A percentile compares a stretch with the other conserved stretches of the same genome.
Evolutionary conservation across 345 rosid species (phyloP).

Genomic region (Gossypium sturtianum): DNA sequence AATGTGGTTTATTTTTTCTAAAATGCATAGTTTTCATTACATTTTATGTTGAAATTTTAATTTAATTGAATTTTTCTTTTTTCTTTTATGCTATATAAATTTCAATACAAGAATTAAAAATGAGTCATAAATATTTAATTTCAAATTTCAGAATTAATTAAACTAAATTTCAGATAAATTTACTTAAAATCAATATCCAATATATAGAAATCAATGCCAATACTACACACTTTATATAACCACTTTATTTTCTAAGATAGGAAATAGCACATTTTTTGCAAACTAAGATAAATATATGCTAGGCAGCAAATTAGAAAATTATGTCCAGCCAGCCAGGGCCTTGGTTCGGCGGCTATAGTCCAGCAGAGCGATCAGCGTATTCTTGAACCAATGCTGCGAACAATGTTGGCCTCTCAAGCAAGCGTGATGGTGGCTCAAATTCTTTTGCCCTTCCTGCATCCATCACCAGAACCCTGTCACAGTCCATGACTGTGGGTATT

Average conservation of each 20-base stretch:
- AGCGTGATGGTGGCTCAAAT: constrained; percentile 61
- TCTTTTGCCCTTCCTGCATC: constrained; percentile 81
- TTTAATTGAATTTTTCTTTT: no score
- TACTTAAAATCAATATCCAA: no score
- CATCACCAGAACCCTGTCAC: constrained; percentile 71
- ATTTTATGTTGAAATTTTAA: no score
- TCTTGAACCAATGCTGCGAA: constrained; percentile 90
- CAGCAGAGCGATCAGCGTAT: constrained; percentile 77
- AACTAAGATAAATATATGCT: background rate
- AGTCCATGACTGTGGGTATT: constrained; percentile 96
- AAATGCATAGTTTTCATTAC: no score
- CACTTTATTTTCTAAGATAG: background rate
- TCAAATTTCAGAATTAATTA: no score
- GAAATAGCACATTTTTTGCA: background rate
- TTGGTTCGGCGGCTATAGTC: constrained; percentile 25
- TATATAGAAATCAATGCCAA: no score
- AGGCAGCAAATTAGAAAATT: background rate
- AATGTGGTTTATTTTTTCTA: no score
- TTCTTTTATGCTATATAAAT: no score
- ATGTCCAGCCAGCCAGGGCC: background rate
- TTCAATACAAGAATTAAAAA: no score
- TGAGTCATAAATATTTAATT: no score
- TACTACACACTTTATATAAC: no score
- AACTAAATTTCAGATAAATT: no score
- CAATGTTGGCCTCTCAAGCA: constrained; percentile 64